A percentile compares a stretch with the other conserved stretches of the same genome.
Evolutionary conservation across 2,329 filamentous ascomycete genomes (phyloP).

Genomic region (Pseudogymnoascus destructans): DNA sequence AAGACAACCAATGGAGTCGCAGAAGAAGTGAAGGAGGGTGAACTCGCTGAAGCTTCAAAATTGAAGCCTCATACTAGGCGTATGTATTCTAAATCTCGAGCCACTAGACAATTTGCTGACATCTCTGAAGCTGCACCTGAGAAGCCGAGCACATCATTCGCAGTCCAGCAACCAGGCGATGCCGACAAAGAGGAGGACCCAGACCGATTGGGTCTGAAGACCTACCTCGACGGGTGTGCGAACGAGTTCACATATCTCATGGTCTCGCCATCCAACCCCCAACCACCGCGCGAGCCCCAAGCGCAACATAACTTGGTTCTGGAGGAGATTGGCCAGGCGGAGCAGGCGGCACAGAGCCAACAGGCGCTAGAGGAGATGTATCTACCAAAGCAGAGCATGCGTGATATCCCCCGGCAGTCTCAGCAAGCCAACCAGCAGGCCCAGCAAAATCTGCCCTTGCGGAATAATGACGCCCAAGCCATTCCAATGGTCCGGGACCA

Average conservation of each 20-base stretch:
- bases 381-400: constrained; percentile 20
- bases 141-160: constrained; percentile 25
- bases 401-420: constrained; percentile 32
- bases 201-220: constrained; percentile 42
- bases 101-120: neutral
- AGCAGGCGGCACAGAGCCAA: constrained; percentile 25
- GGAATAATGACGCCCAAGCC: constrained; percentile 31
- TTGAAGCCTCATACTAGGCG: neutral
- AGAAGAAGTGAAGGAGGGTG: constrained; percentile 17
- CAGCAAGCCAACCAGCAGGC: constrained; percentile 40
- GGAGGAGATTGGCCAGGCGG: neutral
- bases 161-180: constrained; percentile 35
- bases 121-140: constrained; percentile 11
- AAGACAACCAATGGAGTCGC: constrained; percentile 39
- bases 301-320: neutral
- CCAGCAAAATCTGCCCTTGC: constrained; percentile 23
- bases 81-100: neutral
- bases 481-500: constrained; percentile 40
- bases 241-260: constrained; percentile 55
- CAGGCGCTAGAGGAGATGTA: constrained; percentile 23
- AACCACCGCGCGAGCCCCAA: constrained; percentile 48
- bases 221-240: constrained; percentile 51
- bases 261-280: constrained; percentile 52
- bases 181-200: constrained; percentile 22
- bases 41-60: neutral